Conservation (phyloP, 2,329 filamentous ascomycete species). For the Dissoconium aciculare region DNA sequence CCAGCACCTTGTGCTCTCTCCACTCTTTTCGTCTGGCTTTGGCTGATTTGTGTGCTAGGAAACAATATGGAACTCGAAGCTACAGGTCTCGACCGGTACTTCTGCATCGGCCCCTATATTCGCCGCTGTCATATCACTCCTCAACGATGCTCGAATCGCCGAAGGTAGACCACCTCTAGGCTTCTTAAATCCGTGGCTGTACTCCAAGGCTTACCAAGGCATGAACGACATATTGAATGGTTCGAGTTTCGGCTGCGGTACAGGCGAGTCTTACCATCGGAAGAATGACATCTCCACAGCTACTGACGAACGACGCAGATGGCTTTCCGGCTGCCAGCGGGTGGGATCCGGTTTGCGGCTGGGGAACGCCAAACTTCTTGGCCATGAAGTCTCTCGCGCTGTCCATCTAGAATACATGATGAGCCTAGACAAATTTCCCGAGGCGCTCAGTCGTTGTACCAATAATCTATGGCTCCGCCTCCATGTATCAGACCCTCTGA, state of each 20-base stretch:
- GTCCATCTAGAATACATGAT: too few relatives aligned
- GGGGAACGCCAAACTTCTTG: conserved; percentile 18
- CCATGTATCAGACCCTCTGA: too few relatives aligned
- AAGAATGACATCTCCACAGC: conserved; percentile 2
- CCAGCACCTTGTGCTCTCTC: too few relatives aligned
- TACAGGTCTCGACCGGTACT: conserved; percentile 30
- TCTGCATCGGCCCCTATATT: conserved; percentile 45
- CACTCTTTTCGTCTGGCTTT: too few relatives aligned
- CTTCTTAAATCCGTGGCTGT: conserved; percentile 47
- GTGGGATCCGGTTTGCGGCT: conserved; percentile 22
- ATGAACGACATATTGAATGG: conserved; percentile 35
- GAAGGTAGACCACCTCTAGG: conserved; percentile 37
- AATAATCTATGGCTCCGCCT: too few relatives aligned
- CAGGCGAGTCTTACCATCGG: neutral
- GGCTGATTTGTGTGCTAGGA: too few relatives aligned
- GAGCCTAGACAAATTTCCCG: too few relatives aligned
- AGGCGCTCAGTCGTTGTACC: too few relatives aligned
- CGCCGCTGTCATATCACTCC: conserved; percentile 42
- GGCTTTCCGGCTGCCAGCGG: conserved; percentile 19
- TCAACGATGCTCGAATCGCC: conserved; percentile 46
- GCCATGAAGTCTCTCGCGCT: too few relatives aligned
- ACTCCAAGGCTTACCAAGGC: conserved; percentile 32
- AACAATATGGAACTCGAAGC: conserved; percentile 26
- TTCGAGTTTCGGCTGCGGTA: conserved; percentile 12
- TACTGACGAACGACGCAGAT: conserved; percentile 4